A percentile compares a stretch with the other conserved stretches of the same genome.
These are phyloP conservation scores for Rhodotorula sp. DNA, from an alignment of 1,284 basidiomycete species.

Conservation along the genomic window DNA sequence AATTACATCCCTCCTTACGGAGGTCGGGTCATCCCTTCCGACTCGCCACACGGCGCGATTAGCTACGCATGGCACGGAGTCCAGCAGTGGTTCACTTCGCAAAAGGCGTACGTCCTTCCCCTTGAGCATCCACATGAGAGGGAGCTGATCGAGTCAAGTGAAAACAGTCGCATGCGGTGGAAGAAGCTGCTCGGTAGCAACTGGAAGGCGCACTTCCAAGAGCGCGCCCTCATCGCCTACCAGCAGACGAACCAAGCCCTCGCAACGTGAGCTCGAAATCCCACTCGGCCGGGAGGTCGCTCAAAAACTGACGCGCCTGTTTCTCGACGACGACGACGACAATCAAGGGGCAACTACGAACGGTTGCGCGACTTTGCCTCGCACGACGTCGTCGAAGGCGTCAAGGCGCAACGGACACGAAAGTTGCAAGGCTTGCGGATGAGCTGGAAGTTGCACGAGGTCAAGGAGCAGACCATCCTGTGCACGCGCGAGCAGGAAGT, in stretches of 20 bases:
- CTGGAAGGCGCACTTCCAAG: conserved; percentile 29
- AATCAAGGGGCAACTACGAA: conserved; percentile 35
- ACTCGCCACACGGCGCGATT: background rate
- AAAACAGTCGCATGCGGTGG: conserved; percentile 9
- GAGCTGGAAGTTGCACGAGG: conserved; percentile 39
- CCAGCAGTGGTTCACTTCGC: conserved; percentile 4
- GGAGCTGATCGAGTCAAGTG: background rate
- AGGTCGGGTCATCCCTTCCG: conserved; percentile 18
- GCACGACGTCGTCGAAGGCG: conserved; percentile 22
- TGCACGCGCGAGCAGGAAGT: conserved; percentile 39
- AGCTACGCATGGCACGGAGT: conserved; percentile 21
- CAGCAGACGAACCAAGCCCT: conserved; percentile 31
- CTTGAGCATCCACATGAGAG: background rate
- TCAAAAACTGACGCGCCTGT: too few species aligned
- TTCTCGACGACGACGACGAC: too few species aligned
- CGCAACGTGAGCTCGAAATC: conserved; percentile 19
- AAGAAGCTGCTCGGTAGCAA: conserved; percentile 27
- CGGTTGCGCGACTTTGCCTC: conserved; percentile 21
- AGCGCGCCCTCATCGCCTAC: conserved; percentile 27
- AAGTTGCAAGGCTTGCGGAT: conserved; percentile 29
- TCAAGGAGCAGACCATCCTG: conserved; percentile 24
- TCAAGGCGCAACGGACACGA: conserved; percentile 35
- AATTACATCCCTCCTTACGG: conserved; percentile 35
- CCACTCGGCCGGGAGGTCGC: background rate
- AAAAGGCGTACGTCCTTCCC: conserved; percentile 16